A percentile compares a stretch with the other conserved stretches of the same genome.
Evolutionary conservation across 2,329 filamentous ascomycete genomes (phyloP).

Genomic region (Fusarium austroafricanum): DNA sequence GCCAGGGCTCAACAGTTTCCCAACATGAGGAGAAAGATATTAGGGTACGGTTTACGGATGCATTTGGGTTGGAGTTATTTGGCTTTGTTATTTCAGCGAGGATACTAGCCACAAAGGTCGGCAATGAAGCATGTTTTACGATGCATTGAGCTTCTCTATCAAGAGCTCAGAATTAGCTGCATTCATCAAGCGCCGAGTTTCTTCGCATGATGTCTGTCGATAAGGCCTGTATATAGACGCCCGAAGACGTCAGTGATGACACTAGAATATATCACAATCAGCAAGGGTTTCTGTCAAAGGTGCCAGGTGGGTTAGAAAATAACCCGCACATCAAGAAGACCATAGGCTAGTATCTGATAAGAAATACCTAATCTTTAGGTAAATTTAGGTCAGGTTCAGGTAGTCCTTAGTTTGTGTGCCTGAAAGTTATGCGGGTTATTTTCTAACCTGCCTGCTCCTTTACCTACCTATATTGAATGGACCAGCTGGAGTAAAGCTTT

Average conservation of each 20-base stretch:
- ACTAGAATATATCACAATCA: constrained; percentile 26
- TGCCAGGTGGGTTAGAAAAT: too few species aligned
- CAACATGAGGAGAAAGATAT: constrained; percentile 28
- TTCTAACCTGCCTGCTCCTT: too few species aligned
- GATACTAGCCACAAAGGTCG: neutral
- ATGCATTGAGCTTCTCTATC: constrained; percentile 8
- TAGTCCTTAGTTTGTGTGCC: too few species aligned
- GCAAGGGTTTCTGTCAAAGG: constrained; percentile 24
- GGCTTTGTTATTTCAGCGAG: constrained; percentile 19
- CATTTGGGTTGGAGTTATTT: constrained; percentile 38
- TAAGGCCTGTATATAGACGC: constrained; percentile 36
- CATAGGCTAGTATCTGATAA: too few species aligned
- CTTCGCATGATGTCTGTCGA: constrained; percentile 1
- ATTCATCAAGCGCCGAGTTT: constrained; percentile 7
- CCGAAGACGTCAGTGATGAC: constrained; percentile 38
- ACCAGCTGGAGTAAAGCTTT: neutral
- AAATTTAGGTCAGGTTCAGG: too few species aligned
- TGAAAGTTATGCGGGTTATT: too few species aligned
- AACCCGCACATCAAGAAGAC: too few species aligned
- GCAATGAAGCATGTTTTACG: constrained; percentile 13
- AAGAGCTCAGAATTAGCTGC: constrained; percentile 8
- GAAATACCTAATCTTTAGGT: too few species aligned
- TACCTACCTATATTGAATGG: too few species aligned
- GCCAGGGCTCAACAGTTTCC: constrained; percentile 23
- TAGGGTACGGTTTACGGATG: constrained; percentile 22